Percentiles rank a stretch among this genome's conserved stretches.
Conservation (phyloP, 805 yeast genomes). For the Starmerella cellae region DNA sequence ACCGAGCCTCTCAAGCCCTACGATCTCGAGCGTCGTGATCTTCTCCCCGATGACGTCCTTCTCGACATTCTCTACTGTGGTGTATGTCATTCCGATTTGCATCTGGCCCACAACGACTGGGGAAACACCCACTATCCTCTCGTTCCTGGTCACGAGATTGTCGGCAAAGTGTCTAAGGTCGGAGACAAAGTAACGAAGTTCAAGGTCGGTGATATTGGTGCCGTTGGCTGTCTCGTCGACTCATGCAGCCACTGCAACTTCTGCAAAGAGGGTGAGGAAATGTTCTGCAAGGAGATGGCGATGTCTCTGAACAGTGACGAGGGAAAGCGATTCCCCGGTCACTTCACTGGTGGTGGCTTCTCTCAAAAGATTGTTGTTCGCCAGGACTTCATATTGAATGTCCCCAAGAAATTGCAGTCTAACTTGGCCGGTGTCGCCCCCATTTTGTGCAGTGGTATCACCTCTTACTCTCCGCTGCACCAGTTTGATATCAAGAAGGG, state of each 20-base stretch:
- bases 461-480: conserved; percentile 53
- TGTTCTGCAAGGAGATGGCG: conserved; percentile 38
- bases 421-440: conserved; percentile 43
- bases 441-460: conserved; percentile 64
- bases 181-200: conserved; percentile 43
- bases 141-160: conserved; percentile 40
- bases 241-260: conserved; percentile 50
- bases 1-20: conserved; percentile 4
- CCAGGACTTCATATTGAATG: conserved; percentile 49
- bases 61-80: conserved; percentile 23
- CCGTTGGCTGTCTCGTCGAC: conserved; percentile 58
- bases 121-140: conserved; percentile 27
- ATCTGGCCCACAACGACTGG: conserved; percentile 43
- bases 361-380: conserved; percentile 30
- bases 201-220: conserved; percentile 62
- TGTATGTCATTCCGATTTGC: conserved; percentile 51
- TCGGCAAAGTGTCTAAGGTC: conserved; percentile 31
- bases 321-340: conserved; percentile 39
- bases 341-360: conserved; percentile 46
- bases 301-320: conserved; percentile 38
- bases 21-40: conserved; percentile 15
- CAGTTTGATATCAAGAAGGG: conserved; percentile 38
- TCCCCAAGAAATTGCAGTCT: conserved; percentile 42
- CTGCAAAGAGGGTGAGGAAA: conserved; percentile 44
- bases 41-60: conserved; percentile 25